Conservation (phyloP, 306 rosid genomes). For the Medicago arabica region DNA sequence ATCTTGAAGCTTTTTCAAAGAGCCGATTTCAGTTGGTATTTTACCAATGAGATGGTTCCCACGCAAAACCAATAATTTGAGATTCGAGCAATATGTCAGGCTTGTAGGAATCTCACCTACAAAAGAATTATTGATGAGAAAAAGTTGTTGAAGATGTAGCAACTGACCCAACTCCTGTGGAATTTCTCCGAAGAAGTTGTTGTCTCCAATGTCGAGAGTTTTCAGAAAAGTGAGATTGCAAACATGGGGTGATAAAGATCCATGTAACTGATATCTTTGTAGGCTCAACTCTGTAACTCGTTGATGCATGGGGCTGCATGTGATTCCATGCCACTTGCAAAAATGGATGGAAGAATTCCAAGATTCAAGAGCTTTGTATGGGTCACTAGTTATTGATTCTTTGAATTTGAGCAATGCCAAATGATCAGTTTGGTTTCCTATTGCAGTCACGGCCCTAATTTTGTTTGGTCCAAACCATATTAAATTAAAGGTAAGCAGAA, state of each 20-base stretch:
- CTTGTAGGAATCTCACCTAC: background rate
- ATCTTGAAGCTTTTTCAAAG: background rate
- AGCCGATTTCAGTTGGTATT: background rate
- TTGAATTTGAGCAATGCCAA: background rate
- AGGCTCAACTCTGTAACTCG: background rate
- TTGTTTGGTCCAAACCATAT: background rate
- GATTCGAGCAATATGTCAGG: background rate
- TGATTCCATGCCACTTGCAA: background rate
- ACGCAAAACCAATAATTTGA: rapidly evolving
- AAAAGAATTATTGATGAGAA: background rate
- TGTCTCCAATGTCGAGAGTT: background rate
- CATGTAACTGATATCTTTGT: background rate
- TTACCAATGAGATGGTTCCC: background rate
- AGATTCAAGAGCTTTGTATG: background rate
- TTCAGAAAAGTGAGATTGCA: background rate
- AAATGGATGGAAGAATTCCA: background rate
- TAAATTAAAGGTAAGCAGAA: background rate
- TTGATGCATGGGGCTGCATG: background rate
- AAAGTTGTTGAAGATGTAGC: background rate
- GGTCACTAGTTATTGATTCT: background rate
- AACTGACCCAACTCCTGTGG: background rate
- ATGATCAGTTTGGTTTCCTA: background rate
- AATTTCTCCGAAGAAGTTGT: background rate
- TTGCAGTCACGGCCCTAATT: background rate
- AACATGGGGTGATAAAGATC: background rate